These are phyloP conservation scores for Citrus glauca DNA, from an alignment of 345 rosid species.

Conservation along the genomic window DNA sequence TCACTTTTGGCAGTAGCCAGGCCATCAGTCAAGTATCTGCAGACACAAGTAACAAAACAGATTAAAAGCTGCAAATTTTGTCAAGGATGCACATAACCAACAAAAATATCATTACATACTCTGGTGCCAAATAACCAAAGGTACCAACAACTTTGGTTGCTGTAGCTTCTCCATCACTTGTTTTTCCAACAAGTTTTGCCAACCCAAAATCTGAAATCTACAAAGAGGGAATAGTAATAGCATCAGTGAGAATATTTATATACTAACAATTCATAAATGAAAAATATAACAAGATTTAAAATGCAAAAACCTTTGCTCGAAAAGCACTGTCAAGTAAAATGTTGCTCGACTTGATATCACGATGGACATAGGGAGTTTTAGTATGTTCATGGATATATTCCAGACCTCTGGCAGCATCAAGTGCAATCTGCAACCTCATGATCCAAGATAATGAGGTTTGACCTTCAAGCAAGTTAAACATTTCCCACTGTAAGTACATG, in stretches of 20 bases:
- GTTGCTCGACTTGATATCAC: constrained; percentile 95
- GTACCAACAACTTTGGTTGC: constrained; percentile 97
- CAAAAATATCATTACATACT: constrained; percentile 46
- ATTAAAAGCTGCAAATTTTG: constrained; percentile 6
- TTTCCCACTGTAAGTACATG: neutral
- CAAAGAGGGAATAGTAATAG: neutral
- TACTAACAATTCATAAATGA: neutral
- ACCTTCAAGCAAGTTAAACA: constrained; percentile 43
- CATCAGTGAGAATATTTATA: neutral
- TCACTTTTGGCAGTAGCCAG: constrained; percentile 87
- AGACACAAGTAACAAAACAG: constrained; percentile 6
- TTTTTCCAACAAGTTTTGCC: constrained; percentile 79
- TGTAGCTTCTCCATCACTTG: constrained; percentile 74
- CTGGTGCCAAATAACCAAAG: constrained; percentile 93
- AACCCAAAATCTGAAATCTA: constrained; percentile 98
- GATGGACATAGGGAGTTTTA: constrained; percentile 89
- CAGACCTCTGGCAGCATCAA: constrained; percentile 90
- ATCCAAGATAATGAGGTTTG: constrained; percentile 86
- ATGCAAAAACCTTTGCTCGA: constrained; percentile 71
- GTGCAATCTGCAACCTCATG: constrained; percentile 85
- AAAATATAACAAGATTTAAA: neutral
- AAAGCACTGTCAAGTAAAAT: constrained; percentile 79
- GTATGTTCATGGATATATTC: constrained; percentile 98
- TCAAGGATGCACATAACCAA: neutral
- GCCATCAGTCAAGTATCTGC: constrained; percentile 85